Conservation (phyloP, 495 filamentous ascomycete genomes). For the Xylaria grammica region DNA sequence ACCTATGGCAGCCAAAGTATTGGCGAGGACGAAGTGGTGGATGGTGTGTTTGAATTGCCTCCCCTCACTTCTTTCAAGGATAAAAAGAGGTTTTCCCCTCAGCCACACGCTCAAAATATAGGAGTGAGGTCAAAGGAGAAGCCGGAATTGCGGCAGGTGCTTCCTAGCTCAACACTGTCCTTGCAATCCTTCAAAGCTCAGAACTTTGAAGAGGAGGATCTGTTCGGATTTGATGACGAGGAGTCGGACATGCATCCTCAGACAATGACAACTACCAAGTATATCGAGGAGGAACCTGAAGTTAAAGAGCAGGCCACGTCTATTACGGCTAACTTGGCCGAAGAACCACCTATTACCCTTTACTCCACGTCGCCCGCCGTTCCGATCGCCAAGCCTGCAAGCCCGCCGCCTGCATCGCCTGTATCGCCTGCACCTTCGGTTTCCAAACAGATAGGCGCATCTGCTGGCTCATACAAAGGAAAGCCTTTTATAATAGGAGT, state of each 20-base stretch:
- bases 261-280: slow-evolving; percentile 23
- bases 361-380: slow-evolving; percentile 31
- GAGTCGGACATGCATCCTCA: slow-evolving; percentile 4
- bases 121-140: slow-evolving; percentile 8
- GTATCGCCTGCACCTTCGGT: slow-evolving; percentile 27
- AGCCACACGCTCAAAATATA: slow-evolving; percentile 15
- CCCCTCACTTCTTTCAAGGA: slow-evolving; percentile 35
- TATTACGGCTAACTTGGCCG: slow-evolving; percentile 25
- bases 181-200: background rate
- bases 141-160: background rate
- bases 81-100: slow-evolving; percentile 34
- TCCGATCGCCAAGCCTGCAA: slow-evolving; percentile 30
- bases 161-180: slow-evolving; percentile 1
- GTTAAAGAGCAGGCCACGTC: slow-evolving; percentile 28
- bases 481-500: slow-evolving; percentile 40
- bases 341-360: slow-evolving; percentile 5
- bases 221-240: slow-evolving; percentile 37
- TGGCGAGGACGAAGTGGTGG: slow-evolving; percentile 20
- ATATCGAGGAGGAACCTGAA: slow-evolving; percentile 29
- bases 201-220: slow-evolving; percentile 32
- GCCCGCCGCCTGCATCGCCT: slow-evolving; percentile 21
- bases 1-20: slow-evolving; percentile 17
- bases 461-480: slow-evolving; percentile 52
- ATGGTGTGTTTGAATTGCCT: slow-evolving; percentile 34
- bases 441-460: slow-evolving; percentile 19